Evolutionary conservation across 495 filamentous ascomycete genomes (phyloP).

Genomic region (Aspergillus mulundensis): DNA sequence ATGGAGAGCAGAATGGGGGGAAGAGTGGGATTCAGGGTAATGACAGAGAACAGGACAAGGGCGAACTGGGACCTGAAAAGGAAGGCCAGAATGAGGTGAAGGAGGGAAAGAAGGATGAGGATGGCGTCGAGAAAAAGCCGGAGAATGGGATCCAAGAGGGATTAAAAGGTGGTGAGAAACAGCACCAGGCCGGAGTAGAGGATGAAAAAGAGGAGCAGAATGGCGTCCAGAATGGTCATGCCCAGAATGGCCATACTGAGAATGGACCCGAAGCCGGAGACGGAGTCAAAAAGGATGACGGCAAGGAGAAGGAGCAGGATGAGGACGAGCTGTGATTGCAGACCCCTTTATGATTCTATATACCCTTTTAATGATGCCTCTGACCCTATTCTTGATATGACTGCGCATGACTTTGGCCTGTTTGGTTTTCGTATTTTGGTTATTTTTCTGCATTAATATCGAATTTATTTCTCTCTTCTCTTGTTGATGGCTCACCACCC

Average conservation of each 20-base stretch:
- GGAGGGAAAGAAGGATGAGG: too few relatives aligned
- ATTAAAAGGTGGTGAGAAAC: too few relatives aligned
- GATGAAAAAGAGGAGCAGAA: too few relatives aligned
- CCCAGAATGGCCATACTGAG: neutral
- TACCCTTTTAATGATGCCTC: slow-evolving; percentile 10
- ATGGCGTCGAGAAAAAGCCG: too few relatives aligned
- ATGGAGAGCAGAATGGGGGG: neutral
- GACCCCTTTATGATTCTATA: neutral
- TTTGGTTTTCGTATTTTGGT: neutral
- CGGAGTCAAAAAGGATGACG: neutral
- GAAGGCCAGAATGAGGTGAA: neutral
- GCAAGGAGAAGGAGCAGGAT: neutral
- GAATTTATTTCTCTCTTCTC: neutral
- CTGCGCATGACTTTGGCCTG: slow-evolving; percentile 12
- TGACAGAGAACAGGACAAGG: too few relatives aligned
- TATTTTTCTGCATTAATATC: slow-evolving; percentile 7
- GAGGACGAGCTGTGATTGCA: slow-evolving; percentile 3
- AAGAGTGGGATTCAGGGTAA: neutral
- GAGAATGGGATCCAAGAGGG: too few relatives aligned
- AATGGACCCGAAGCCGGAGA: neutral
- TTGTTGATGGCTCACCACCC: slow-evolving; percentile 16
- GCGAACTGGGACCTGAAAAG: too few relatives aligned
- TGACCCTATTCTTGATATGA: neutral
- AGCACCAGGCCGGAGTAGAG: too few relatives aligned
- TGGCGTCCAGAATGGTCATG: neutral